phyloP scores from a whole-genome alignment of 805 yeast species.

The Candida sphagnicola region DNA sequence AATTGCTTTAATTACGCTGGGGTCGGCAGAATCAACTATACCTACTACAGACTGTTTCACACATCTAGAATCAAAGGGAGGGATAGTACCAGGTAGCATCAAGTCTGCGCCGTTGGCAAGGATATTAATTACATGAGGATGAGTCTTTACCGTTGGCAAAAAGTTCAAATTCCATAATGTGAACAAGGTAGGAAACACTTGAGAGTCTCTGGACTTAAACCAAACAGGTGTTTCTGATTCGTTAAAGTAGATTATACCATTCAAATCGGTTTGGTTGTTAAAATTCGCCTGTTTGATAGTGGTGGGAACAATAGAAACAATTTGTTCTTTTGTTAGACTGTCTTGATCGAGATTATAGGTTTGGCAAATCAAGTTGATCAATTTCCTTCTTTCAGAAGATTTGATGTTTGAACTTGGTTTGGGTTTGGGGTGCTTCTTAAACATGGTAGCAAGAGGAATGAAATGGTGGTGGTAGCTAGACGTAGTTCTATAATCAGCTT shows the following conservation, averaged over 20 bases:
- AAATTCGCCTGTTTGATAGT: constrained; percentile 61
- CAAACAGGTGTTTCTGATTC: constrained; percentile 66
- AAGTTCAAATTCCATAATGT: constrained; percentile 69
- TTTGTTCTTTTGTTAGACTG: constrained; percentile 38
- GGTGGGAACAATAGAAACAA: constrained; percentile 43
- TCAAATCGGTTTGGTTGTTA: constrained; percentile 45
- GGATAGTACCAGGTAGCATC: constrained; percentile 69
- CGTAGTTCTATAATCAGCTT: no score
- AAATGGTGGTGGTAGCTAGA: no score
- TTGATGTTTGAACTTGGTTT: constrained; percentile 79
- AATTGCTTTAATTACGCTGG: constrained; percentile 65
- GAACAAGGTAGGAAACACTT: constrained; percentile 64
- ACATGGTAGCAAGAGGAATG: constrained; percentile 31
- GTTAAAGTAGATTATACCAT: constrained; percentile 65
- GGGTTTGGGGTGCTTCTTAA: constrained; percentile 51
- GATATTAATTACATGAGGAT: constrained; percentile 65
- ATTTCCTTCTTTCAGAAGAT: constrained; percentile 69
- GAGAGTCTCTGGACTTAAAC: constrained; percentile 58
- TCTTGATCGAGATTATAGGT: constrained; percentile 37
- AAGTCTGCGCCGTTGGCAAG: constrained; percentile 77
- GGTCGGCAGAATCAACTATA: constrained; percentile 56
- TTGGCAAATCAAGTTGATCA: constrained; percentile 41
- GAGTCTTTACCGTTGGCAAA: constrained; percentile 68
- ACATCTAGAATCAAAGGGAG: constrained; percentile 52
- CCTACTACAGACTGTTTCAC: constrained; percentile 63